phyloP scores from a whole-genome alignment of 108 stramenopile genomes.

The Aureococcus anophagefferens region DNA sequence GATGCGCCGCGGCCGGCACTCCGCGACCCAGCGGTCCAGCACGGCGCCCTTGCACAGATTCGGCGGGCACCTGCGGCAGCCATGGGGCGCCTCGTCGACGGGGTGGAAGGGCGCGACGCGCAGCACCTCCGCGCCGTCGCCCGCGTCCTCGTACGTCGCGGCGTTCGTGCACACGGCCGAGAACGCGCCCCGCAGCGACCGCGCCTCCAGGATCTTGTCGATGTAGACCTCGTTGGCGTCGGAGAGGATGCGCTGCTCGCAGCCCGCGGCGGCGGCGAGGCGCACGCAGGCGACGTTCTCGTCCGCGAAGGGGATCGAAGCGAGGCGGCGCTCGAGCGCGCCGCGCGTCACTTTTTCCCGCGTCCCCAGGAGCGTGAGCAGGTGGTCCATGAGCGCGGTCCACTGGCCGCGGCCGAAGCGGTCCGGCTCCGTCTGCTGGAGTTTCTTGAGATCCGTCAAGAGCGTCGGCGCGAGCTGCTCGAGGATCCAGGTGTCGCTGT shows the following conservation, averaged over 20 bases:
- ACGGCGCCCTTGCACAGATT: conserved; percentile 18
- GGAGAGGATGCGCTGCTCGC: conserved; percentile 4
- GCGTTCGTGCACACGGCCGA: conserved; percentile 1
- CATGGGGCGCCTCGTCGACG: conserved; percentile 1
- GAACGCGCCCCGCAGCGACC: neutral
- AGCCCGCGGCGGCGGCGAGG: neutral
- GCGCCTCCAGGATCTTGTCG: neutral
- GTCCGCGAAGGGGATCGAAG: conserved; percentile 2
- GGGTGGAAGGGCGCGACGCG: conserved; percentile 1
- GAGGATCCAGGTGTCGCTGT: conserved; percentile 34
- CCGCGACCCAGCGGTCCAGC: neutral
- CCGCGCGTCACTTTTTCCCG: neutral
- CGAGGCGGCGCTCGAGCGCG: neutral
- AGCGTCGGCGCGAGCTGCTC: conserved; percentile 30
- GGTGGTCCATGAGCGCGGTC: conserved; percentile 5
- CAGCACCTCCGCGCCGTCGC: neutral
- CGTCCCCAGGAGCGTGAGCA: neutral
- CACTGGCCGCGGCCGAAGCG: neutral
- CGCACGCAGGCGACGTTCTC: conserved; percentile 3
- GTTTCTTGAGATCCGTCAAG: conserved; percentile 12
- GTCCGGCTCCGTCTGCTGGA: neutral
- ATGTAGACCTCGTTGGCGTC: conserved; percentile 11
- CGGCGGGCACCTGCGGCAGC: conserved; percentile 5
- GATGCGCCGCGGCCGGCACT: neutral
- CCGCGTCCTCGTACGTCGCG: neutral